Conservation (phyloP, 2,329 filamentous ascomycete genomes). For the Fusarium xyrophilum region DNA sequence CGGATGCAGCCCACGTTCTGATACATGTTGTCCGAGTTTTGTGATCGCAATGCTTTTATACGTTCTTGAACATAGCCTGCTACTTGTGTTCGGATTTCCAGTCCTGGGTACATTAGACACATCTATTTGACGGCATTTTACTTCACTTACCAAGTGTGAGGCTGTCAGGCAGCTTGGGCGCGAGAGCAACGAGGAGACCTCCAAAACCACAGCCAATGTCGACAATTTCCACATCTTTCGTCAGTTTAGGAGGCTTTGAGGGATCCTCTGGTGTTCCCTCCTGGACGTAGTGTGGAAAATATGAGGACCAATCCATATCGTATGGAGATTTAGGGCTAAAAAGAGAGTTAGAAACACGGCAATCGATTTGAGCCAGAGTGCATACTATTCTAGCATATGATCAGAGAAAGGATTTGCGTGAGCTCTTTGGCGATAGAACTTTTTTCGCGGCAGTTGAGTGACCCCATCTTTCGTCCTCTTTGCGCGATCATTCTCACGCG, state of each 20-base stretch:
- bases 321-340: conserved; percentile 76
- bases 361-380: conserved; percentile 5
- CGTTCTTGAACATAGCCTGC: conserved; percentile 90
- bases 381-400: conserved; percentile 84
- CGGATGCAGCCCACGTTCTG: conserved; percentile 90
- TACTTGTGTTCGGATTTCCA: conserved; percentile 92
- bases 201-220: conserved; percentile 98
- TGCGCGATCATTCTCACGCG: conserved; percentile 70
- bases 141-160: conserved; percentile 75
- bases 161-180: conserved; percentile 79
- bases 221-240: conserved; percentile 82
- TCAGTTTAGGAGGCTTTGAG: conserved; percentile 40
- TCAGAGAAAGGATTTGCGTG: conserved; percentile 99
- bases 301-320: conserved; percentile 88
- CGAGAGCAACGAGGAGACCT: conserved; percentile 84
- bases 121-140: neutral
- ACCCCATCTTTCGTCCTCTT: conserved; percentile 59
- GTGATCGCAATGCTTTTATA: conserved; percentile 78
- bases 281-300: conserved; percentile 77
- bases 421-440: conserved; percentile 93
- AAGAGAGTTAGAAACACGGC: conserved; percentile 15
- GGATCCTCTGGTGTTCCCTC: conserved; percentile 47
- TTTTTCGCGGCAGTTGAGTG: conserved; percentile 83
- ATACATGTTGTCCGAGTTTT: conserved; percentile 67
- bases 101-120: conserved; percentile 58